Evolutionary conservation across 306 rosid species (phyloP), one percentile per base, ranked within the genome.

Genomic region (Castanea mollissima): DNA sequence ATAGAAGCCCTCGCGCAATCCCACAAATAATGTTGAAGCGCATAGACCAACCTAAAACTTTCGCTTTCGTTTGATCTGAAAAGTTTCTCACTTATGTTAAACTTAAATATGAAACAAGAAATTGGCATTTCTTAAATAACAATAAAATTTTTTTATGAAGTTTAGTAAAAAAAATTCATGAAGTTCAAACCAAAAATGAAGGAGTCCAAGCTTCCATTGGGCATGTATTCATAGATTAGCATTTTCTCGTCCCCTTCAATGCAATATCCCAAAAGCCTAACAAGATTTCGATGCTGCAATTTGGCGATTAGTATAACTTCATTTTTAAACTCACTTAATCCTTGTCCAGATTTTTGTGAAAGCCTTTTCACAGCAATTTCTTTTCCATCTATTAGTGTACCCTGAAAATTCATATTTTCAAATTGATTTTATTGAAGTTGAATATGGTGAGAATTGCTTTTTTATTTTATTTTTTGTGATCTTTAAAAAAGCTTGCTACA

Each of bases 211-310:
- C 97, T 92, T 82, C 77, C 76, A 49, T 88, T 92, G 6, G 83
- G 81, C 94, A 92, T 79, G 85, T 80, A 88, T 82, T 92, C 97
- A 31, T 90, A 92, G n/a, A 92, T 65, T 72, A 92, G 70, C 67
- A 88, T 63, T 58, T 79, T 90, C 65, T 91, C 93, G 0, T 78
- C 90, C 13, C 68, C 81, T 5, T 91, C 79, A 74, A 88, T 71
- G 85, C 92, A 89, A 29, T 87, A 91, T 0, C 93, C 97, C 52
- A 89, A 74, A 44, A 91, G 88, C 58, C 79, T 89, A n/a, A 91
- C 97, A 4, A 91, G 92, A 80, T 91, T 89, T 69, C 92, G 81
- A 27, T 91, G 97, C 62, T 90, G 92, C 80, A 92, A 94, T 27
- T 92, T 88, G 5, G 90, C 90, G 3, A 92, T 87, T 60, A 85